phyloP scores from a whole-genome alignment of 2,329 filamentous ascomycete genomes.

The Boeremia exigua region DNA sequence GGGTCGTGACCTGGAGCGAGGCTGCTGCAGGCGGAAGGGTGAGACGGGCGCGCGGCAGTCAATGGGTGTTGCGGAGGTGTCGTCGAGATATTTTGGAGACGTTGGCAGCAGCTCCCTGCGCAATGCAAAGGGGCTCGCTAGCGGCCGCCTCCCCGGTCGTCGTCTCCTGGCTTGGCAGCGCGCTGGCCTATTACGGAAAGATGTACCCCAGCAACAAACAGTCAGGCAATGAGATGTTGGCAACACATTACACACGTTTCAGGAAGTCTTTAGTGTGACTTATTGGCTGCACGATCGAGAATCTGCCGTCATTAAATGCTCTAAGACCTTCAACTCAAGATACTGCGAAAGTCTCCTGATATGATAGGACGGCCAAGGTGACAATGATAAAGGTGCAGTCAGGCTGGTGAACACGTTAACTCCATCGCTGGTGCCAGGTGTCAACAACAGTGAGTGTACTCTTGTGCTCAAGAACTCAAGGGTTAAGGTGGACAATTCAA shows the following conservation, averaged over 20 bases:
- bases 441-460: no score
- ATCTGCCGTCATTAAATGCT: no score
- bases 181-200: constrained; percentile 24
- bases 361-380: no score
- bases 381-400: not conserved
- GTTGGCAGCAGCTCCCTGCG: constrained; percentile 47
- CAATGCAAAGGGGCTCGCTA: constrained; percentile 50
- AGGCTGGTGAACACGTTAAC: not conserved
- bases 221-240: not conserved
- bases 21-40: constrained; percentile 21
- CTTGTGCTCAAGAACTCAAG: no score
- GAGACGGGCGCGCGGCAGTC: constrained; percentile 27
- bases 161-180: constrained; percentile 40
- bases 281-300: no score
- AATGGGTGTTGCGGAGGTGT: constrained; percentile 40
- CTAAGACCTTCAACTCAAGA: not conserved
- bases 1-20: constrained; percentile 26
- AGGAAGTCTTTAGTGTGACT: not conserved
- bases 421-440: not conserved
- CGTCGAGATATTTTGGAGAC: constrained; percentile 49
- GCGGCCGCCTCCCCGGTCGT: constrained; percentile 38
- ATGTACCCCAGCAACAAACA: constrained; percentile 15
- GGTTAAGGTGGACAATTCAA: no score
- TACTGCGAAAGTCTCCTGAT: not conserved
- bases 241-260: not conserved